Evolutionary conservation across 2,329 filamentous ascomycete genomes (phyloP), one percentile per base, ranked within the genome.

Genomic region (Fusarium sp.): DNA sequence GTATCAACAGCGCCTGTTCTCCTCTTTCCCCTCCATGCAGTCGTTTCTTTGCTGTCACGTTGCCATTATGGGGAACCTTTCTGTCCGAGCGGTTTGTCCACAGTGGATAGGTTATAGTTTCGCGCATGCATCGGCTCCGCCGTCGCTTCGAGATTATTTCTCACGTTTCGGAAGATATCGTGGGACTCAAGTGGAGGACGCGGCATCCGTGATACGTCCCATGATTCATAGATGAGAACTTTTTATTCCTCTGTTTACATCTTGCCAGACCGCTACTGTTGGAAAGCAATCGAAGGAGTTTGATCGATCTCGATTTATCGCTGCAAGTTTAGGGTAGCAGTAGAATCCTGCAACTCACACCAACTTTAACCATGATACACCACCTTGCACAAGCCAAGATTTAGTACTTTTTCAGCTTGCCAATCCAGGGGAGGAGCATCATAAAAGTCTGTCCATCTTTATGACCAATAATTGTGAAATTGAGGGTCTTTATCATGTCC

Each of bases 381-480:
- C 20, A 35, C 27, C 33, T 32, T 33, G 13, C 33, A 63, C 43
- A 43, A 52, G 39, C 62, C 52, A 62, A 53, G 46, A 15, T 20
- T 35, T 37, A 37, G 35, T 37, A 37, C 35, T 37, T n/a, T 17
- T 17, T 37, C 35, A n/a, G 35, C 35, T 45, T 40, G 17, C 25
- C 17, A 32, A 15, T 48, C 32, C 25, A 32, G 49, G 39, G 37
- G 23, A 33, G 30, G 30, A n/a, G 22, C 20, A 22, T 40, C 55
- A 50, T 55, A 50, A 56, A 55, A 61, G 19, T n/a, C 32, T 61
- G 46, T 67, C 32, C 55, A 55, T 55, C n/a, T 44, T 63, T 22
- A 65, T 68, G 60, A 61, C 65, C 50, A 55, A 68, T 41, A 49
- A 46, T 55, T 53, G 40, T 30, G 54, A 68, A 65, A 50, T 35